Evolutionary conservation across 306 rosid genomes (phyloP).

Genomic region (Castanospermum australe): DNA sequence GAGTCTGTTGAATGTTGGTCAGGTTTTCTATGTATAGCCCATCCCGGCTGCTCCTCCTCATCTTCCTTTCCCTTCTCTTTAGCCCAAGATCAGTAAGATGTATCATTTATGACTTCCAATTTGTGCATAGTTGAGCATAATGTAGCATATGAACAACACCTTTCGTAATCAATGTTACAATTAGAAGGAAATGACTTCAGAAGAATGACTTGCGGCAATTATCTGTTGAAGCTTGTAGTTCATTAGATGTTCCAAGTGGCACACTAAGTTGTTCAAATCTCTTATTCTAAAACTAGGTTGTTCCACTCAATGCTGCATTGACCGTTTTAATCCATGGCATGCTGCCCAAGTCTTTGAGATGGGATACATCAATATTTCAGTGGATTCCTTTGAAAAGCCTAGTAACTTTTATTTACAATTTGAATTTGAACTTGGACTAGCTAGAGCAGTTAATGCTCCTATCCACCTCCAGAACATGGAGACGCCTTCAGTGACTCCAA

Average conservation of each 20-base stretch:
- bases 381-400: too few species aligned
- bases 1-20: constrained; percentile 92
- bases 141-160: constrained; percentile 13
- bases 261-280: neutral
- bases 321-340: too few species aligned
- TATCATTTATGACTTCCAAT: constrained; percentile 20
- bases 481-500: too few species aligned
- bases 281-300: too few species aligned
- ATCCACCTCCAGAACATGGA: too few species aligned
- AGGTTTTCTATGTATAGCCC: constrained; percentile 71
- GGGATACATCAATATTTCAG: too few species aligned
- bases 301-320: neutral
- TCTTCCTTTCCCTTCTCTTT: neutral
- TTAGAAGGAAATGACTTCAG: neutral
- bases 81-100: constrained; percentile 1
- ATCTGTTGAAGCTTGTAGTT: neutral
- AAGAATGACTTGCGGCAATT: neutral
- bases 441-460: too few species aligned
- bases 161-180: neutral
- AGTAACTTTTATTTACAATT: too few species aligned
- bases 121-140: constrained; percentile 20
- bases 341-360: too few species aligned
- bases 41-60: neutral
- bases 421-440: too few species aligned
- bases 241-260: neutral